These are phyloP conservation scores for Nothophytophthora sp. DNA, from an alignment of 352 stramenopile genomes.

Conservation along the genomic window DNA sequence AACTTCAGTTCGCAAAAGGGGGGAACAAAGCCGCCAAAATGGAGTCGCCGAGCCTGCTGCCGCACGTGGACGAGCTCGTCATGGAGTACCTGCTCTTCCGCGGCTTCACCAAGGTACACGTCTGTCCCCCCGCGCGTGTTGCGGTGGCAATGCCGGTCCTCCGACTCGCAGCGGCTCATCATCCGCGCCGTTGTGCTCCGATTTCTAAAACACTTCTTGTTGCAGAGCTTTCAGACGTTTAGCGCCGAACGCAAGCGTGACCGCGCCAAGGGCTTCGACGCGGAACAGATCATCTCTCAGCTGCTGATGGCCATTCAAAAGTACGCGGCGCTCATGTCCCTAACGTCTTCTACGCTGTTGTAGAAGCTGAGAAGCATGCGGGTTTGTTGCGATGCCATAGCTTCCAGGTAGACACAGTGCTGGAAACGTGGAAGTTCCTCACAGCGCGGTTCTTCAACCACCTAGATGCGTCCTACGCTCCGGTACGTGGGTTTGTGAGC, in stretches of 20 bases:
- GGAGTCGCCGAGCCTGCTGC: conserved; percentile 48
- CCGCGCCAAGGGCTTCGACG: conserved; percentile 70
- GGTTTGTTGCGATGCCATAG: conserved; percentile 2
- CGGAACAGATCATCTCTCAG: conserved; percentile 76
- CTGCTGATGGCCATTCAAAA: conserved; percentile 62
- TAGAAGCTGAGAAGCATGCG: conserved; percentile 4
- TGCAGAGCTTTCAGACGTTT: conserved; percentile 79
- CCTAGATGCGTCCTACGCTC: conserved; percentile 68
- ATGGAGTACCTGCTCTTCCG: conserved; percentile 89
- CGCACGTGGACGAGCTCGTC: conserved; percentile 83
- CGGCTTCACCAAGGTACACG: conserved; percentile 71
- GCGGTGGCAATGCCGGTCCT: background rate
- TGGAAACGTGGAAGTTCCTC: conserved; percentile 85
- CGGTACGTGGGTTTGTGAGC: conserved; percentile 26
- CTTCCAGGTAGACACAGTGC: conserved; percentile 62
- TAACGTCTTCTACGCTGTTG: background rate
- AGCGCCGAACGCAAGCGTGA: conserved; percentile 72
- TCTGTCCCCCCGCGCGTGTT: background rate
- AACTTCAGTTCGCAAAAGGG: conserved; percentile 19
- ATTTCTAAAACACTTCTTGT: conserved; percentile 6
- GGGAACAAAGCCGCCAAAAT: conserved; percentile 12
- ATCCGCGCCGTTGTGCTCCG: background rate
- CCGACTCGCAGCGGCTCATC: background rate
- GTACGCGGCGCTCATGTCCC: conserved; percentile 15
- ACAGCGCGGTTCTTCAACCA: conserved; percentile 79